Conservation (phyloP, 2,329 filamentous ascomycete species). For the Chlorencoelia australis region DNA sequence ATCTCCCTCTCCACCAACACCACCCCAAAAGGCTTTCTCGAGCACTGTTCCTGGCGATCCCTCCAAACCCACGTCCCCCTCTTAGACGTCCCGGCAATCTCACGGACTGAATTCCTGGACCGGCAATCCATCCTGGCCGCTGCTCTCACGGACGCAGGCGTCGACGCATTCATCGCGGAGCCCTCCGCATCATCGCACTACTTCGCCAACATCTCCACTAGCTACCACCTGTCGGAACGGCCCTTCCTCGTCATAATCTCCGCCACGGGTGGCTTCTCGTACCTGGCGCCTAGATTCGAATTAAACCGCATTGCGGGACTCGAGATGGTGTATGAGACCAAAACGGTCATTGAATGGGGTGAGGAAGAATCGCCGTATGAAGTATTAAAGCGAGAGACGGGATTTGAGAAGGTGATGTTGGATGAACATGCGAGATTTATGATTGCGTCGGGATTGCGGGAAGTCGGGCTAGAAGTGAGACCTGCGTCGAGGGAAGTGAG, state of each 20-base stretch:
- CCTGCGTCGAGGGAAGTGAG: slow-evolving; percentile 43
- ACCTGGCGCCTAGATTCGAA: slow-evolving; percentile 50
- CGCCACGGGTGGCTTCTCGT: slow-evolving; percentile 42
- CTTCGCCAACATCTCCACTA: slow-evolving; percentile 50
- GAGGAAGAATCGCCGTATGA: slow-evolving; percentile 54
- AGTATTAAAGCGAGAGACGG: slow-evolving; percentile 37
- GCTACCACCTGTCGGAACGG: slow-evolving; percentile 50
- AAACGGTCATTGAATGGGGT: slow-evolving; percentile 48
- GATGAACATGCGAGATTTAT: slow-evolving; percentile 56
- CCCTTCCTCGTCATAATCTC: slow-evolving; percentile 50
- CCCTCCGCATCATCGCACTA: slow-evolving; percentile 54
- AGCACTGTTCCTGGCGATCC: slow-evolving; percentile 11
- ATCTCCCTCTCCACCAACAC: too few relatives aligned
- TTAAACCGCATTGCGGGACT: slow-evolving; percentile 47
- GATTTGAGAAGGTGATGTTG: slow-evolving; percentile 38
- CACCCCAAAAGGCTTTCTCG: slow-evolving; percentile 6
- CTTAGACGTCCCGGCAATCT: slow-evolving; percentile 15
- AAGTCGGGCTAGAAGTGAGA: slow-evolving; percentile 41
- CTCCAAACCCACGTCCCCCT: slow-evolving; percentile 14
- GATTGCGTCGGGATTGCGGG: slow-evolving; percentile 45
- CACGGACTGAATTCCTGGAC: slow-evolving; percentile 14
- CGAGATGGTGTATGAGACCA: slow-evolving; percentile 39
- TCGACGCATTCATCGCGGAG: slow-evolving; percentile 51
- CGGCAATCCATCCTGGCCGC: slow-evolving; percentile 15
- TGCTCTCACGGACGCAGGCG: slow-evolving; percentile 13